Base-by-base conservation (phyloP, 2,329 filamentous ascomycete genomes). In the Diaporthe velutina region DNA sequence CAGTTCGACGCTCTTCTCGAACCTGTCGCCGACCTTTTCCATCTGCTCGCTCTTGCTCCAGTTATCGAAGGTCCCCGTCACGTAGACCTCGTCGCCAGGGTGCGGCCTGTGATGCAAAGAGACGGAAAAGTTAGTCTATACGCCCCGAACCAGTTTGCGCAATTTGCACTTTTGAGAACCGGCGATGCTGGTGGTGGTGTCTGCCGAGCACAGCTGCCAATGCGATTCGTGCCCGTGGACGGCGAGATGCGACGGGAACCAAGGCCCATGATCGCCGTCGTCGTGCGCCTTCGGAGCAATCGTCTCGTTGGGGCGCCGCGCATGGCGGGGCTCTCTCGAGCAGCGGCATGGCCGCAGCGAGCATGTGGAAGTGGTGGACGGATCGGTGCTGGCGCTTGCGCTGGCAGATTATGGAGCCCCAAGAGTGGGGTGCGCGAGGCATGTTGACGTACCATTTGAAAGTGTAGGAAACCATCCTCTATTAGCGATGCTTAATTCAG, bases 1-100 rank as follows among this genome's bases (percentile, higher is more conserved):
- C 45, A 98, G 88, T 71, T 90, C 87, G 75, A 99, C 95, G 45
- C 91, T 91, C 88, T 98, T 76, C 85, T 93, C 89, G 84, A 97
- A 98, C 79, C 89, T 80, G 77, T 91, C 88, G 82, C 90, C 93
- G 54, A 91, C 89, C 86, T 95, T 95, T 64, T 95, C 92, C 74
- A 99, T 90, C 87, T 94, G 91, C 83, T 96, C 91, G 73, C 92
- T 95, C 88, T 97, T 96, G 79, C 90, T 90, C 97, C 97, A 99
- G 86, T 95, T 90, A 86, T 98, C 96, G 83, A 98, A 98, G 77
- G 94, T 96, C 83, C 97, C 97, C 54, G 96, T 98, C 80, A 98
- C 97, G 85, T 93, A 96, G 83, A 98, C 96, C 83, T 97, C 94
- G 79, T 92, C 90, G 82, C 94, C 96, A 80, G 92, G 88, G 83